phyloP scores from a whole-genome alignment of 768 basidiomycete genomes.

The Coprinopsis cinerea region DNA sequence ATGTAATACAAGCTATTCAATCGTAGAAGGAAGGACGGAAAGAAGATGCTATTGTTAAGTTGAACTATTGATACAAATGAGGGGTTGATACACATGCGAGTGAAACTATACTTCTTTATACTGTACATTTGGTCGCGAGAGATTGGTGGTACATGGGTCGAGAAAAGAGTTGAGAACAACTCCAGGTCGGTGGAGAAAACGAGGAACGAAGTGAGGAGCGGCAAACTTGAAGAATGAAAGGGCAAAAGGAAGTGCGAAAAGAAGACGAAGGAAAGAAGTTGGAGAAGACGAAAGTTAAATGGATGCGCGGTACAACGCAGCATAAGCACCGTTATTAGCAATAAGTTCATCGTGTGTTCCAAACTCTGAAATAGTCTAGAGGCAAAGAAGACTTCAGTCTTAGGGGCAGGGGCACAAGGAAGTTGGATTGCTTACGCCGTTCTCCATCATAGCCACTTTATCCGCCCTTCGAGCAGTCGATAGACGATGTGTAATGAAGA shows the following conservation, averaged over 20 bases:
- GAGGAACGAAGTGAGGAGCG: no score
- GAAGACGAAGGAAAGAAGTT: not conserved
- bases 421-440: conserved; percentile 40
- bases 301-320: conserved; percentile 64
- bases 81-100: not conserved
- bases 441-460: conserved; percentile 84
- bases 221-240: not conserved
- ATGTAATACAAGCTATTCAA: not conserved
- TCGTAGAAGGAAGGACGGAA: not conserved
- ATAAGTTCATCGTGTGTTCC: conserved; percentile 69
- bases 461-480: conserved; percentile 79
- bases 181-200: not conserved
- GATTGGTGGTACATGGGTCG: no score
- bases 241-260: not conserved
- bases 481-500: conserved; percentile 81
- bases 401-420: not conserved
- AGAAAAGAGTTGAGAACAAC: no score
- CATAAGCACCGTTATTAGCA: conserved; percentile 53
- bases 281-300: conserved; percentile 29
- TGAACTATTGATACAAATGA: conserved; percentile 2
- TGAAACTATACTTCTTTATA: conserved; percentile 4
- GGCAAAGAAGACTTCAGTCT: not conserved
- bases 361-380: conserved; percentile 68
- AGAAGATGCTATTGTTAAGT: not conserved
- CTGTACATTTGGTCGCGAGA: not conserved